Base-by-base conservation (phyloP, 495 filamentous ascomycete species). In the Aspergillus baeticus region DNA sequence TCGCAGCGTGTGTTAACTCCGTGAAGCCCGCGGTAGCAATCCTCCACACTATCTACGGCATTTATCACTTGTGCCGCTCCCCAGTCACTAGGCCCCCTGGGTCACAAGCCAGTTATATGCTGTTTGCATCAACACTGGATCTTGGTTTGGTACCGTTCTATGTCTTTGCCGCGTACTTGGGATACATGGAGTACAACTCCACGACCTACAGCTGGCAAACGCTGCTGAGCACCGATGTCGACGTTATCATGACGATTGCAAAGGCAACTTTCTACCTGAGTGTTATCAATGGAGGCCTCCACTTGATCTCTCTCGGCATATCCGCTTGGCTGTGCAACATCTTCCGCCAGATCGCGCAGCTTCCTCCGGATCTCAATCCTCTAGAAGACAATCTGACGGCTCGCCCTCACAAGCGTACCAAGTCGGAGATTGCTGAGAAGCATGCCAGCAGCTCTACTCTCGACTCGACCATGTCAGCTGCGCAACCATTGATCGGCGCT, bases 361-460 rank as follows among this genome's bases (percentile, higher is more conserved):
- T 96, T 51, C 92, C 92, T 2, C 92, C 92, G 0, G 92, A 96
- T 61, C 89, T 95, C 87, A 96, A 96, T 60, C 92, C 92, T 7
- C 73, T 96, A 7, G 92, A 96, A 63, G 84, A 88, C 60, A 87
- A 94, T 61, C 71, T 96, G 35, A 96, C 92, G 5, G 85, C 89
- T 10, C 85, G 91, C 14, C 79, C 84, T 29, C 84, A 84, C 55
- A 92, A 89, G 73, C 80, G 86, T 57, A 91, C 87, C 72, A 89
- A 89, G 66, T 88, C 87, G 0, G 86, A 87, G 6, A 71, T 88
- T 5, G 77, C 78, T 6, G 82, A 82, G 20, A 75, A 84, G 72
- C 68, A 78, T 69, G 57, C 74, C 63, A 71, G 82, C 65, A 62
- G 72, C 49, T 72, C 77, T 67, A 69, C 86, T 67, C 60, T 86